A percentile compares a stretch with the other conserved stretches of the same genome.
Evolutionary conservation across 2,329 filamentous ascomycete genomes (phyloP).

Genomic region (Davidsoniella australis): DNA sequence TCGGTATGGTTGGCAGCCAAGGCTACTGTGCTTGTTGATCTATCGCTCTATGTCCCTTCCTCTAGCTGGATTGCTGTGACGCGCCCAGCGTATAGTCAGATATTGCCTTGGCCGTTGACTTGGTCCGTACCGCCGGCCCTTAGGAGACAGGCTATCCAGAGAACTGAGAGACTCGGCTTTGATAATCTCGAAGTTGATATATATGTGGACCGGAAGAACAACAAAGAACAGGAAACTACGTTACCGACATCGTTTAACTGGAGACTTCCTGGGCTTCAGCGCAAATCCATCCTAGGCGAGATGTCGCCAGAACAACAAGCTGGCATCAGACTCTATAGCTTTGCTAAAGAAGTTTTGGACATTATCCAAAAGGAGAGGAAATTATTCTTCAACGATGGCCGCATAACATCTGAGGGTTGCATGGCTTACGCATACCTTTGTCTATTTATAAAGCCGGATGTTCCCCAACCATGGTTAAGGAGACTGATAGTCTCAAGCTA

Average conservation of each 20-base stretch:
- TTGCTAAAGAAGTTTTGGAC: constrained; percentile 53
- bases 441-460: constrained; percentile 42
- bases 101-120: constrained; percentile 74
- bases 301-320: constrained; percentile 55
- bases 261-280: constrained; percentile 21
- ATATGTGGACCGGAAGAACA: constrained; percentile 19
- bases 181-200: constrained; percentile 48
- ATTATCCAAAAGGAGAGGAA: constrained; percentile 22
- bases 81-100: constrained; percentile 59
- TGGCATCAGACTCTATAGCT: constrained; percentile 57
- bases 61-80: constrained; percentile 70
- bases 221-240: constrained; percentile 15
- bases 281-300: constrained; percentile 42
- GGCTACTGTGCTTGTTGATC: constrained; percentile 63
- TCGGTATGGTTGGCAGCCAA: constrained; percentile 56
- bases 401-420: constrained; percentile 45
- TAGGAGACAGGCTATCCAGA: constrained; percentile 50
- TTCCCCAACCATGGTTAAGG: constrained; percentile 28
- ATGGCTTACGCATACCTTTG: constrained; percentile 64
- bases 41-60: constrained; percentile 78
- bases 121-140: constrained; percentile 67
- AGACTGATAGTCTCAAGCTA: constrained; percentile 17
- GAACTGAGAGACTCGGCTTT: constrained; percentile 54
- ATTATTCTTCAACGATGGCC: constrained; percentile 13
- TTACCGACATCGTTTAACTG: constrained; percentile 25